Evolutionary conservation across 2,329 filamentous ascomycete genomes (phyloP).

Genomic region (Coniochaeta ligniaria): DNA sequence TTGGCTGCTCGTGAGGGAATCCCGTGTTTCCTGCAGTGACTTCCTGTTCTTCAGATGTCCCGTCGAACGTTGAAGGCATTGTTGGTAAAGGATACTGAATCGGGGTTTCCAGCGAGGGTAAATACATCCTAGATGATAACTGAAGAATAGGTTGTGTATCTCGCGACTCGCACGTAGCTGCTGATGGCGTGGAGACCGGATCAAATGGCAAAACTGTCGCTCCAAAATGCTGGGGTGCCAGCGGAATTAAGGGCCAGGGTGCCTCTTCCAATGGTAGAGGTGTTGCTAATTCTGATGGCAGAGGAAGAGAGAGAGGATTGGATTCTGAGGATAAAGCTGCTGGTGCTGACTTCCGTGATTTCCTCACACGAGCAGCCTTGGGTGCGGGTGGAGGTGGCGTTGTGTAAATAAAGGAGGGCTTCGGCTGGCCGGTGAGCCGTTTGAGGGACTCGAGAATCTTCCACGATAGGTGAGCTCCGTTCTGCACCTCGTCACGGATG

Average conservation of each 20-base stretch:
- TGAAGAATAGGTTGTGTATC: no score
- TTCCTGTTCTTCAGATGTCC: not conserved
- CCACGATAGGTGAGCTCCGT: constrained; percentile 34
- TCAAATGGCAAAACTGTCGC: no score
- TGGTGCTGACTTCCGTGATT: constrained; percentile 14
- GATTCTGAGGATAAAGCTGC: no score
- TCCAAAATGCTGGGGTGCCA: no score
- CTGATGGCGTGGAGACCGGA: no score
- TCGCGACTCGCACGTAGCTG: no score
- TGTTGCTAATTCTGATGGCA: not conserved
- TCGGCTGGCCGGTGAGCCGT: constrained; percentile 20
- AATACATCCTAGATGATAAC: not conserved
- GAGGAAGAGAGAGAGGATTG: not conserved
- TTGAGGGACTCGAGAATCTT: constrained; percentile 33
- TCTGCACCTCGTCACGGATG: constrained; percentile 36
- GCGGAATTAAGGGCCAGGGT: not conserved
- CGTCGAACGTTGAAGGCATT: not conserved
- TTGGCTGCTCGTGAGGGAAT: not conserved
- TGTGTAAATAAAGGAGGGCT: not conserved
- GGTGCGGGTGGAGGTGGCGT: not conserved
- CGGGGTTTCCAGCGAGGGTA: not conserved
- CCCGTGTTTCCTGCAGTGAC: not conserved
- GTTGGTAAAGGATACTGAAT: not conserved
- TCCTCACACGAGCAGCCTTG: constrained; percentile 4
- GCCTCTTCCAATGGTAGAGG: not conserved